Conservation (phyloP, 83 land plant genomes). For the Picea abies region DNA sequence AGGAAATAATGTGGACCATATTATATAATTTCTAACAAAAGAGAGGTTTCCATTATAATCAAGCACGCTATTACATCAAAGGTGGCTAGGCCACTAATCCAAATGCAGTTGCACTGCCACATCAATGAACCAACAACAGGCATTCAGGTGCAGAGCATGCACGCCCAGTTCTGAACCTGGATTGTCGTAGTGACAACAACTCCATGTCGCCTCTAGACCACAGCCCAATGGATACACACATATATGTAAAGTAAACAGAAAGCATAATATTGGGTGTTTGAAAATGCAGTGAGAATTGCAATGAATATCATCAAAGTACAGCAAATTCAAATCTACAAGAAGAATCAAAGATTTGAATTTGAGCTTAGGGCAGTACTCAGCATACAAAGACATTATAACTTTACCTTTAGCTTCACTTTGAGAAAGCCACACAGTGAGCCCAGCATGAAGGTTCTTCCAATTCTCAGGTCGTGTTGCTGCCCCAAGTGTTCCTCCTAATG, state of each 20-base stretch:
- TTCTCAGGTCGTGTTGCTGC: constrained; percentile 67
- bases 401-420: constrained; percentile 67
- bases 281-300: not conserved
- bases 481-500: constrained; percentile 80
- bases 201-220: too few species aligned
- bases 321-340: not conserved
- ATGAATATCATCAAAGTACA: not conserved
- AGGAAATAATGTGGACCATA: too few species aligned
- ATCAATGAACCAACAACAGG: too few species aligned
- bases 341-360: not conserved
- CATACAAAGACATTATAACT: not conserved
- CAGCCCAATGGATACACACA: too few species aligned
- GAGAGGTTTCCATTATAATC: too few species aligned
- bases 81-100: too few species aligned
- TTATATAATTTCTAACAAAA: too few species aligned
- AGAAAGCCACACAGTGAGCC: constrained; percentile 87
- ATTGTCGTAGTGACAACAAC: not conserved
- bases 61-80: too few species aligned
- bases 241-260: not conserved
- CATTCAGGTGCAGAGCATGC: too few species aligned
- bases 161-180: not conserved
- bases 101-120: too few species aligned
- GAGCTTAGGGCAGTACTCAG: not conserved
- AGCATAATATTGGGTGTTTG: not conserved
- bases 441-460: constrained; percentile 86